phyloP scores from a whole-genome alignment of 176 grass and related monocot genomes.

The Phoenix roebelenii region DNA sequence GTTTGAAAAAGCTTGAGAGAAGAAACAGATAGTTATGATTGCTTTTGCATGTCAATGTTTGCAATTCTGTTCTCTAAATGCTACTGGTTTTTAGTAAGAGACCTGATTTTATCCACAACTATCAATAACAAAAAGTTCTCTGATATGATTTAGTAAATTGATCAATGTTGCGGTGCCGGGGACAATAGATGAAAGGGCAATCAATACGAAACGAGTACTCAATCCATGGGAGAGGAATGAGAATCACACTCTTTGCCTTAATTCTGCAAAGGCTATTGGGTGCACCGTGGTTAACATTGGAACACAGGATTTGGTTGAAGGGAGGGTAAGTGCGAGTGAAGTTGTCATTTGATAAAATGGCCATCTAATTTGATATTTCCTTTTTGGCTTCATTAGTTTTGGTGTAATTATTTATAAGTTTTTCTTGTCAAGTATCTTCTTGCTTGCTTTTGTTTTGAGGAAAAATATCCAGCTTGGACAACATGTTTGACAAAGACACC shows the following conservation, averaged over 20 bases:
- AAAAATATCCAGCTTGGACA: no score
- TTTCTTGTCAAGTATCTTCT: no score
- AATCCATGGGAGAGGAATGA: slow-evolving; percentile 99
- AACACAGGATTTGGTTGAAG: slow-evolving; percentile 96
- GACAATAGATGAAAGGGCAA: slow-evolving; percentile 98
- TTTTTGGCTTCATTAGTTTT: background rate
- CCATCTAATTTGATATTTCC: slow-evolving; percentile 9
- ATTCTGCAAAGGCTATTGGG: slow-evolving; percentile 98
- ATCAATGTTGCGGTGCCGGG: slow-evolving; percentile 94
- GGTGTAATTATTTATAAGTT: no score
- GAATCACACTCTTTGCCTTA: slow-evolving; percentile 98
- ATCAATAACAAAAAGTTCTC: background rate
- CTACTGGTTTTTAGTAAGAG: no score
- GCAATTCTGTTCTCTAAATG: no score
- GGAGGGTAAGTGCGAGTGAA: slow-evolving; percentile 48
- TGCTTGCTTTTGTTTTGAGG: no score
- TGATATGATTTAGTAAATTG: slow-evolving; percentile 69
- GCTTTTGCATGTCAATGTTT: no score
- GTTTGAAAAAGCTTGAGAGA: no score
- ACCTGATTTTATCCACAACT: no score
- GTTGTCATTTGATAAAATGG: background rate
- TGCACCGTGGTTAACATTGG: slow-evolving; percentile 99
- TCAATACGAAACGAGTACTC: slow-evolving; percentile 94
- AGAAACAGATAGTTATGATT: no score
- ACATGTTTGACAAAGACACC: no score